Evolutionary conservation across 441 rosid genomes (phyloP), one percentile per base, ranked within the genome.

Genomic region (Gossypium gossypioides): DNA sequence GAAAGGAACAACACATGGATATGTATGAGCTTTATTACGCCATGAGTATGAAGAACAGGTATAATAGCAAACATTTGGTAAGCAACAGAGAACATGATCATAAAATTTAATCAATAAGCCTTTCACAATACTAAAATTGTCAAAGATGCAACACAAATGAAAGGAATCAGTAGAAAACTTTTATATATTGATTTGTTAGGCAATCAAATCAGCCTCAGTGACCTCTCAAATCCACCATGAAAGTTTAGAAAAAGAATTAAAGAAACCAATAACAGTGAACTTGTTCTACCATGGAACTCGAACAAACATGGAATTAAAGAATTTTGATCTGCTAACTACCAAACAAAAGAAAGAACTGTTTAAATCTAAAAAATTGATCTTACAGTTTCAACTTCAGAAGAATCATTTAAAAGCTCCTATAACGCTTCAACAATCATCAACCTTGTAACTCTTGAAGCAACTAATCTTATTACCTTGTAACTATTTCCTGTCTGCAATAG

Each of bases 1-100:
- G 34, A 52, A 73, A 65, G 42, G 27, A 60, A 59, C 7, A 70
- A 69, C 21, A 69, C 19, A 68, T n/a, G 56, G n/a, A n/a, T 4
- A 29, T 1, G 9, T 19, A 54, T 68, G 40, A 54, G 29, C 62
- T 29, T 69, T 10, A 37, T 69, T 10, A 37, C 46, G 27, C 21
- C n/a, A 25, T 15, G 57, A 50, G 21, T 40, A 50, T 3, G 12
- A 15, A 51, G 27, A 52, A 48, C 57, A 48, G 13, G 18, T 15
- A 25, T 6, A 24, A 48, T 6, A 25, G 37, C 57, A 24, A 66
- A 50, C 15, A 67, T 25, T 0, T 25, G 15, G 19, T 21, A 27
- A 50, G 48, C 29, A 69, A 34, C 29, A 68, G 44, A 68, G 59
- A 68, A 25, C 13, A 51, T 25, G 3, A 15, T 27, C 29, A 50